A percentile compares a stretch with the other conserved stretches of the same genome.
These are phyloP conservation scores for Ceratonia siliqua DNA, from an alignment of 306 rosid species.

Conservation along the genomic window DNA sequence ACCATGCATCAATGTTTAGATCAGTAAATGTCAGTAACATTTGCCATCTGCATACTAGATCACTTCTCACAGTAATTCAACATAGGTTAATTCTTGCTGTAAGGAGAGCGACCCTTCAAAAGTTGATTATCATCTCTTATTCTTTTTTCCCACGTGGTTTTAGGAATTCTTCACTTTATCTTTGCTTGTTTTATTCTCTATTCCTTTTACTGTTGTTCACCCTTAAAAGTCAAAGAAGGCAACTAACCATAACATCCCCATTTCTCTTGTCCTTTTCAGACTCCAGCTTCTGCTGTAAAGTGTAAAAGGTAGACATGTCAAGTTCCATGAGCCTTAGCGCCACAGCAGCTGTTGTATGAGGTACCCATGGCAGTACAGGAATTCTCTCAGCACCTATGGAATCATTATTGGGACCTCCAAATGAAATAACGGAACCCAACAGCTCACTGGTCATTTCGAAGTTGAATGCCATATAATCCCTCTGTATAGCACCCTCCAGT, in stretches of 20 bases:
- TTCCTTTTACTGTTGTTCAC: neutral
- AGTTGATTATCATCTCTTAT: neutral
- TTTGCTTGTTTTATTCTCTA: neutral
- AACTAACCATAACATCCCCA: slow-evolving; percentile 49
- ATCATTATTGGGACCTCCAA: slow-evolving; percentile 33
- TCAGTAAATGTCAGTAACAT: neutral
- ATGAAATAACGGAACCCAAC: slow-evolving; percentile 41
- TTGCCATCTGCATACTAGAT: neutral
- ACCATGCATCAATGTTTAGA: too few relatives aligned
- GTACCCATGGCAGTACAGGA: slow-evolving; percentile 72
- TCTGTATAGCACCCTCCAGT: slow-evolving; percentile 61
- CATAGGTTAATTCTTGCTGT: neutral
- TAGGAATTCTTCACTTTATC: neutral
- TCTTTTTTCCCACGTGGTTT: neutral
- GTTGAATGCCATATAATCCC: slow-evolving; percentile 57
- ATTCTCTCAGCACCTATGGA: slow-evolving; percentile 35
- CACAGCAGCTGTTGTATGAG: slow-evolving; percentile 71
- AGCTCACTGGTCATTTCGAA: slow-evolving; percentile 66
- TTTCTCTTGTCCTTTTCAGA: slow-evolving; percentile 50
- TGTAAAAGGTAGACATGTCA: slow-evolving; percentile 54
- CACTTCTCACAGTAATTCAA: neutral
- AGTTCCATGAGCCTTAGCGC: slow-evolving; percentile 76
- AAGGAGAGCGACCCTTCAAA: neutral
- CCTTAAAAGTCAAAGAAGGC: slow-evolving; percentile 24
- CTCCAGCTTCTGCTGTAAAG: slow-evolving; percentile 53